Conservation (phyloP, 2,329 filamentous ascomycete species). For the Bipolaris bicolor region DNA sequence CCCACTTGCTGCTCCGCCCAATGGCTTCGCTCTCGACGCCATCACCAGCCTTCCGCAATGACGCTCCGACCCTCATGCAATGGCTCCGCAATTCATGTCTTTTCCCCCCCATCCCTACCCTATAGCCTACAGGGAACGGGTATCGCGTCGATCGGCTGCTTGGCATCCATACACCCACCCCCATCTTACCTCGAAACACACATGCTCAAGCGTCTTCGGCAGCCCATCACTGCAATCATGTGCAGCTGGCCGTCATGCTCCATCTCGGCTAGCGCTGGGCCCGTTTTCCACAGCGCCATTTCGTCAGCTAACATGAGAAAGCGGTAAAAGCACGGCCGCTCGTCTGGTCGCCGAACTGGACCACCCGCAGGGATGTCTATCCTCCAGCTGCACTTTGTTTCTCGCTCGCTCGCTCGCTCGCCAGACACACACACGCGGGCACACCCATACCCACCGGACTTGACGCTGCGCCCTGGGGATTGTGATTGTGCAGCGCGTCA, state of each 20-base stretch:
- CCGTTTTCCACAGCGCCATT: constrained; percentile 33
- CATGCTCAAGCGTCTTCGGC: constrained; percentile 32
- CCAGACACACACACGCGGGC: not conserved
- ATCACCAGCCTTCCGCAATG: constrained; percentile 29
- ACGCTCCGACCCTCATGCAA: constrained; percentile 12
- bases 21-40: constrained; percentile 31
- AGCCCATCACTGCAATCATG: constrained; percentile 37
- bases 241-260: constrained; percentile 36
- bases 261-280: constrained; percentile 37
- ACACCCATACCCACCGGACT: not conserved
- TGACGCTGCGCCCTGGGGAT: constrained; percentile 20
- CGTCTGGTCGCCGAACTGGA: constrained; percentile 39
- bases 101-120: constrained; percentile 12
- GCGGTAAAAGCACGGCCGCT: constrained; percentile 35
- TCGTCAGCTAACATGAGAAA: constrained; percentile 36
- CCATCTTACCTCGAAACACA: constrained; percentile 27
- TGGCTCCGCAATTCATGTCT: constrained; percentile 27
- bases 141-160: constrained; percentile 20
- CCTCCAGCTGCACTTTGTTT: constrained; percentile 21
- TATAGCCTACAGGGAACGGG: constrained; percentile 31
- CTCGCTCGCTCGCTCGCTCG: constrained; percentile 21
- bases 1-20: constrained; percentile 13
- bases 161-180: constrained; percentile 7
- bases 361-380: constrained; percentile 27
- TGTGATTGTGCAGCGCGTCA: constrained; percentile 24